Evolutionary conservation across 169 alveolate species (phyloP).

Genomic region (Neospora caninum): DNA sequence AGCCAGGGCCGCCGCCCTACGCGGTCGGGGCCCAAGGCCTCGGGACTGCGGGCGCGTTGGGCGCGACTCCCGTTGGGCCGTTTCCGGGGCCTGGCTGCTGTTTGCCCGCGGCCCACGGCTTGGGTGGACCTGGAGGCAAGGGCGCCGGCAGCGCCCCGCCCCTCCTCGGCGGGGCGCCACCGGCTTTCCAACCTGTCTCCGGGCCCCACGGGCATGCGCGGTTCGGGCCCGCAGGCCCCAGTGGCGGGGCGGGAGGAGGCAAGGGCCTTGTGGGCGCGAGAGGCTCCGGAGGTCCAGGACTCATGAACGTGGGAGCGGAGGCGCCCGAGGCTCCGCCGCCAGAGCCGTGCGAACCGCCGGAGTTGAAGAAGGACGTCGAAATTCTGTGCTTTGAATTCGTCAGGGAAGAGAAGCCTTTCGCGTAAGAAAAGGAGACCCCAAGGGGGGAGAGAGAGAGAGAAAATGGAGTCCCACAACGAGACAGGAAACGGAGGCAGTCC

Average conservation of each 20-base stretch:
- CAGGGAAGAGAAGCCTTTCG: conserved; percentile 6
- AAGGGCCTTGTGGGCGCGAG: not conserved
- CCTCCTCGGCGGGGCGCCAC: not conserved
- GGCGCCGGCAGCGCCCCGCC: not conserved
- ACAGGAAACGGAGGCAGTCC: too few relatives aligned
- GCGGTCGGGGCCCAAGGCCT: not conserved
- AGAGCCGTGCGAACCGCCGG: conserved; percentile 39
- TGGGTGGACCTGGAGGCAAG: not conserved
- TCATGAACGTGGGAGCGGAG: not conserved
- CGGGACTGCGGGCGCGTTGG: not conserved
- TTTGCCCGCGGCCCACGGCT: not conserved
- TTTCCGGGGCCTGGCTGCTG: not conserved
- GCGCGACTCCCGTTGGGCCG: not conserved
- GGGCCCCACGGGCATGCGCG: not conserved
- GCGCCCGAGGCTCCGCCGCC: not conserved
- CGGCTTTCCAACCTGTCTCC: not conserved
- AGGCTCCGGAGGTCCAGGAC: not conserved
- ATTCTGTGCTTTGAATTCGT: conserved; percentile 28
- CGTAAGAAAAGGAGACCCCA: not conserved
- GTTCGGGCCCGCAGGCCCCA: not conserved
- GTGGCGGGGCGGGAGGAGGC: not conserved
- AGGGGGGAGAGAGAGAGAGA: not conserved
- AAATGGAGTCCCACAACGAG: too few relatives aligned
- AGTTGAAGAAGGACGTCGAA: conserved; percentile 39
- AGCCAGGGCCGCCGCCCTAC: conserved; percentile 12